Evolutionary conservation across 305 asterid genomes (phyloP).

Genomic region (Withania somnifera): DNA sequence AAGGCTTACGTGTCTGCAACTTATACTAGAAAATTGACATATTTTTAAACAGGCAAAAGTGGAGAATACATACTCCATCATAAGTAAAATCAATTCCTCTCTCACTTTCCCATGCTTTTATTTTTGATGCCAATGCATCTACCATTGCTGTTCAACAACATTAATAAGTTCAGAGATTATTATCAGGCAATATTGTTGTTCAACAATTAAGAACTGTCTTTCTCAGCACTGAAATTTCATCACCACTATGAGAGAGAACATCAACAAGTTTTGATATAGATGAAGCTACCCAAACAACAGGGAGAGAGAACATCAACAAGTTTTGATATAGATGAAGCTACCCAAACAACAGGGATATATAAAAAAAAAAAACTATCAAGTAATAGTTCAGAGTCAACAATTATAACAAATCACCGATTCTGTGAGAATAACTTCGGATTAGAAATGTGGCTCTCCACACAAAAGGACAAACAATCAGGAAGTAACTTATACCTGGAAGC

Average conservation of each 20-base stretch:
- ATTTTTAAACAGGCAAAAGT: neutral
- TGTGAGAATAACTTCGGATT: neutral
- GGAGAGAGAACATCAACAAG: neutral
- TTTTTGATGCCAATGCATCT: conserved; percentile 74
- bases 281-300: neutral
- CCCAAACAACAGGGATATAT: neutral
- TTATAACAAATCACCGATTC: neutral
- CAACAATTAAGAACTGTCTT: neutral
- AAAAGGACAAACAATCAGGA: neutral
- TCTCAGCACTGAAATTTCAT: neutral
- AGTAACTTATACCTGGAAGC: conserved; percentile 64
- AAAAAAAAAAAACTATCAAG: neutral
- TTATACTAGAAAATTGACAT: neutral
- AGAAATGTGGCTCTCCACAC: neutral
- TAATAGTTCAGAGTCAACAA: neutral
- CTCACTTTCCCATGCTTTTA: conserved; percentile 82
- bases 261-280: neutral
- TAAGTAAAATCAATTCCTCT: conserved; percentile 67
- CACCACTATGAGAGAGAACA: neutral
- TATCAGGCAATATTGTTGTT: neutral
- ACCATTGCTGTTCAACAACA: conserved; percentile 57
- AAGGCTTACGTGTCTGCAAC: neutral
- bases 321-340: neutral
- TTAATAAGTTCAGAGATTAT: neutral
- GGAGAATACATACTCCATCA: conserved; percentile 64